These are phyloP conservation scores for Malassezia japonica DNA, from an alignment of 1,284 basidiomycete species.

Conservation along the genomic window DNA sequence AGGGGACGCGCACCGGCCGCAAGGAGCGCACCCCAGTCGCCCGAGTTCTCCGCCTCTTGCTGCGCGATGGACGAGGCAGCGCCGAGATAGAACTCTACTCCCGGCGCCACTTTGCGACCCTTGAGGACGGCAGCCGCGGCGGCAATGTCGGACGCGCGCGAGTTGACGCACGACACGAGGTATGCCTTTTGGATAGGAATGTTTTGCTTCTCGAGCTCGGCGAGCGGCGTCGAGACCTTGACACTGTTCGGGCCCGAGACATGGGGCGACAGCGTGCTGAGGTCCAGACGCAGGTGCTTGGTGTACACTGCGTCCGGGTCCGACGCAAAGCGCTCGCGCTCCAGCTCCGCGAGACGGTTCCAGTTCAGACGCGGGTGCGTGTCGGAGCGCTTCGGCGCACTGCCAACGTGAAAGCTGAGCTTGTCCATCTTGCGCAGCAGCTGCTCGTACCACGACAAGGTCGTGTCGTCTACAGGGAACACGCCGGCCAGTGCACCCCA, in stretches of 20 bases:
- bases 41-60: slow-evolving; percentile 70
- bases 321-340: slow-evolving; percentile 60
- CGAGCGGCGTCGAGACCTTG: slow-evolving; percentile 84
- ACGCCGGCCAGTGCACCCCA: slow-evolving; percentile 95
- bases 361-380: slow-evolving; percentile 77
- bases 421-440: slow-evolving; percentile 67
- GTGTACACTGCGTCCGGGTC: slow-evolving; percentile 75
- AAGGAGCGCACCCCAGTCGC: slow-evolving; percentile 80
- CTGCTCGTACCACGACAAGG: slow-evolving; percentile 80
- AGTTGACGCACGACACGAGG: slow-evolving; percentile 96
- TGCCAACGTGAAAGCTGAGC: slow-evolving; percentile 59
- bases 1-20: slow-evolving; percentile 80
- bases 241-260: slow-evolving; percentile 96
- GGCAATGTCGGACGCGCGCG: slow-evolving; percentile 84
- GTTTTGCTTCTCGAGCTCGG: slow-evolving; percentile 62
- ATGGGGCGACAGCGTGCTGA: slow-evolving; percentile 85
- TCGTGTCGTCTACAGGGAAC: slow-evolving; percentile 79
- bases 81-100: slow-evolving; percentile 94
- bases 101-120: slow-evolving; percentile 68
- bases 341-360: slow-evolving; percentile 56
- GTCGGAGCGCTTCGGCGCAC: slow-evolving; percentile 54
- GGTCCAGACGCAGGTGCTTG: slow-evolving; percentile 80
- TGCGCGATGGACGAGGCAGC: slow-evolving; percentile 87
- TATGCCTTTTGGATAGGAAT: slow-evolving; percentile 94
- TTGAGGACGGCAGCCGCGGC: slow-evolving; percentile 80